Evolutionary conservation across 2,329 filamentous ascomycete species (phyloP), one percentile per base, ranked within the genome.

Genomic region (Parafenestella ontariensis): DNA sequence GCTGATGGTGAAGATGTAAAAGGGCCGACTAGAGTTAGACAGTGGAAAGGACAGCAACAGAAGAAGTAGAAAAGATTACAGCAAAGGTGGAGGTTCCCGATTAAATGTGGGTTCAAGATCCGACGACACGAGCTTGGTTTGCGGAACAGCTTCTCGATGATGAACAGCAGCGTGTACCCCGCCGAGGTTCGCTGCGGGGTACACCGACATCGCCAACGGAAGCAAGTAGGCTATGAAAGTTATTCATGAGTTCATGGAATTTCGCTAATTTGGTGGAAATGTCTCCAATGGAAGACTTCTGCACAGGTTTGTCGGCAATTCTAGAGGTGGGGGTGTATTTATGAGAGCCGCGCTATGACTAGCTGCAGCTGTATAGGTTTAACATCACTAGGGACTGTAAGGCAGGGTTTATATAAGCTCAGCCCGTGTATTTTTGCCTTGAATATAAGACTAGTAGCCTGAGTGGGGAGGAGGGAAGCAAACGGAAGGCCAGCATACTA

Each of bases 111-210:
- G 46, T 49, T 40, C 52, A 54, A 43, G 23, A 54, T 56, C 49
- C 51, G 51, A 64, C 52, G 58, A 57, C 48, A 51, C 45, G 42
- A 11, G 45, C 23, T 49, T 41, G 44, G 31, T 54, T 43, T 33
- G 21, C 34, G 43, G 36, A 41, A 48, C 43, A 48, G 47, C 52
- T 55, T 49, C 43, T 58, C 54, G 56, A 58, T 53, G 45, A 54
- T 53, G 42, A 51, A 43, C 9, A 48, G 58, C 34, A 59, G 54
- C 55, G 52, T 52, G 34, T 55, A 48, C 67, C 65, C 65, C 65
- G 62, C 68, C 65, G 65, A 68, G 63, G 62, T 58, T 57, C 46
- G 50, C 40, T 57, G 65, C 57, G 64, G 63, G 62, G 63, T 62
- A 66, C 41, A 34, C 41, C 34, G 48, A 44, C 40, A 56, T 40